Conservation (phyloP, 2,329 filamentous ascomycete species). For the Paracoccidioides brasiliensis region DNA sequence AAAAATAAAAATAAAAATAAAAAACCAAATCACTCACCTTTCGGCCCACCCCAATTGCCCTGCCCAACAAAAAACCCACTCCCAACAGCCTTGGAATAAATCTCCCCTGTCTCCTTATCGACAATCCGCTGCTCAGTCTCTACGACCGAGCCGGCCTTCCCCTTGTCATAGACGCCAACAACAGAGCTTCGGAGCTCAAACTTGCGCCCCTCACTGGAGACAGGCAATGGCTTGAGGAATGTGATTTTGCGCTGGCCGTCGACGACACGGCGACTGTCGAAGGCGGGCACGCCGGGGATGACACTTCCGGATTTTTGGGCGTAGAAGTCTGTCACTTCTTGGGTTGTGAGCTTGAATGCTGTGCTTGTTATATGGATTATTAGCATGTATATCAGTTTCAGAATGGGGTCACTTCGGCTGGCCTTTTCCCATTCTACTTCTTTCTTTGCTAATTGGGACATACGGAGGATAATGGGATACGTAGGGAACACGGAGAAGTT, state of each 20-base stretch:
- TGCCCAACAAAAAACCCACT: constrained; percentile 72
- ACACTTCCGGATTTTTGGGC: constrained; percentile 49
- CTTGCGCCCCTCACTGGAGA: constrained; percentile 53
- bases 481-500: constrained; percentile 81
- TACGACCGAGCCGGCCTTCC: constrained; percentile 66
- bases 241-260: constrained; percentile 74
- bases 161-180: constrained; percentile 81
- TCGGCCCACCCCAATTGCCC: constrained; percentile 76
- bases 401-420: too few species aligned
- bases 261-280: constrained; percentile 61
- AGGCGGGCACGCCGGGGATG: constrained; percentile 64
- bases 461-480: constrained; percentile 68
- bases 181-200: constrained; percentile 70
- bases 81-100: constrained; percentile 56
- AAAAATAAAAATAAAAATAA: neutral
- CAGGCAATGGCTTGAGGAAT: constrained; percentile 62
- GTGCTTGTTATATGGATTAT: neutral
- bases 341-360: constrained; percentile 63
- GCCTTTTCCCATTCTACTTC: neutral
- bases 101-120: constrained; percentile 53
- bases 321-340: constrained; percentile 79
- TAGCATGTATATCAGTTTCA: neutral
- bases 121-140: constrained; percentile 69
- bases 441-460: constrained; percentile 17
- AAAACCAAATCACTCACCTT: constrained; percentile 42